Evolutionary conservation across 352 stramenopile genomes (phyloP), one percentile per base, ranked within the genome.

Genomic region (Pythium sp.): DNA sequence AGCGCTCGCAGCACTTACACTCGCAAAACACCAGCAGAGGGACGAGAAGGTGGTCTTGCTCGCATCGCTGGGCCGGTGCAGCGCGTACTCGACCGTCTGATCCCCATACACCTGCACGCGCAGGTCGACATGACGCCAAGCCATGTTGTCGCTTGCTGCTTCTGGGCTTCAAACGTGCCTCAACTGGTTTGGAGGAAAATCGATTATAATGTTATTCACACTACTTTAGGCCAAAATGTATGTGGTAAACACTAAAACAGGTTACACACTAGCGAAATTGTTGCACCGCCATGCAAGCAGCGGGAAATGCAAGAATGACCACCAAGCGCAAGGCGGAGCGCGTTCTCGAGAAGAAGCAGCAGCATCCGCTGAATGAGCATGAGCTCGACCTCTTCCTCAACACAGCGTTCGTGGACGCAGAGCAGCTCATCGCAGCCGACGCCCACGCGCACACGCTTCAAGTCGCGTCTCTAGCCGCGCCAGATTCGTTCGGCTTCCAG

Each of bases 371-470:
- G 20, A 76, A 82, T 64, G 82, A 89, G 54, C 82, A 89, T 70
- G 78, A 84, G 58, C 63, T 91, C 47, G 82, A 91, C 70, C 78
- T 91, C 41, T 87, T 87, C 69, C 70, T 87, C 1, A 55, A n/a
- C 15, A 62, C 73, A 3, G 41, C 62, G 4, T 12, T 55, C 5
- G 38, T 70, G 5, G 5, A 57, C 2, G 43, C 60, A 11, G 18
- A 46, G 12, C 58, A 41, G 4, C 34, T 67, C 5, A 43, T 72
- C 0, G 53, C 62, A 41, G 58, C 70, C 2, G 51, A 65, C 15
- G 20, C 32, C 12, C 26, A 69, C 2, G 53, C 34, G 11, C 34
- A 18, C 34, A 32, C 51, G 2, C 18, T 43, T 6, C 51, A 38
- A 36, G 8, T 20, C 15, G 30, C 53, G 47, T 75, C 59, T 5